Conservation (phyloP, 1,284 basidiomycete genomes). For the Ustilago bromivora region DNA sequence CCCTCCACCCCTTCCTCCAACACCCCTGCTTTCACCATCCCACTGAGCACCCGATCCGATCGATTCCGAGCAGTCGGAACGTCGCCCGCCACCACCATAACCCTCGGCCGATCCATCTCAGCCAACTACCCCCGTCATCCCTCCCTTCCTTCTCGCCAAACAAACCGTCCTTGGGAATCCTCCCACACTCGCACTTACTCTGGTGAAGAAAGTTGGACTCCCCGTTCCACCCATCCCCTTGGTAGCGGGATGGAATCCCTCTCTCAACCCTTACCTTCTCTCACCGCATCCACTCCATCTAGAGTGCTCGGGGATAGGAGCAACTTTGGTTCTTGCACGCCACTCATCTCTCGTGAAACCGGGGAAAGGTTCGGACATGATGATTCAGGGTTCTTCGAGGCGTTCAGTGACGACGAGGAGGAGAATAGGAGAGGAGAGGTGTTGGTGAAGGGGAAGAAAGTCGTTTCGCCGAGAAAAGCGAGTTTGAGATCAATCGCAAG, state of each 20-base stretch:
- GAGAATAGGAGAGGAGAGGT: constrained; percentile 6
- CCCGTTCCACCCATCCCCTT: neutral
- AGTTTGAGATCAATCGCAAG: constrained; percentile 22
- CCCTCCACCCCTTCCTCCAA: constrained; percentile 31
- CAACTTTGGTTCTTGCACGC: constrained; percentile 19
- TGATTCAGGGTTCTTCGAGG: constrained; percentile 59
- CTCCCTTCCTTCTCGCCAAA: constrained; percentile 5
- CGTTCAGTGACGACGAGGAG: constrained; percentile 35
- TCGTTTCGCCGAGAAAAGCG: constrained; percentile 26
- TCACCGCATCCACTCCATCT: constrained; percentile 32
- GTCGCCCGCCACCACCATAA: constrained; percentile 22
- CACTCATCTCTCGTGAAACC: neutral
- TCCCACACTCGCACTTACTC: constrained; percentile 13
- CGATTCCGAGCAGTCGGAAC: constrained; percentile 37
- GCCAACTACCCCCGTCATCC: constrained; percentile 34
- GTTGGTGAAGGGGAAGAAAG: constrained; percentile 3
- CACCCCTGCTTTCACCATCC: constrained; percentile 10
- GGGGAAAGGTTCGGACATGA: constrained; percentile 38
- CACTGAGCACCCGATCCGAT: constrained; percentile 45
- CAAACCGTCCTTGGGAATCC: constrained; percentile 21
- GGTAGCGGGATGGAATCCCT: constrained; percentile 7
- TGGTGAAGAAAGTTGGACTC: constrained; percentile 25
- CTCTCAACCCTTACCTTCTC: constrained; percentile 24
- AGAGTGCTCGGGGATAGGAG: constrained; percentile 38
- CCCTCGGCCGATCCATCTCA: constrained; percentile 36